phyloP scores from a whole-genome alignment of 2,329 filamentous ascomycete species.

The Leptographium lundbergii region DNA sequence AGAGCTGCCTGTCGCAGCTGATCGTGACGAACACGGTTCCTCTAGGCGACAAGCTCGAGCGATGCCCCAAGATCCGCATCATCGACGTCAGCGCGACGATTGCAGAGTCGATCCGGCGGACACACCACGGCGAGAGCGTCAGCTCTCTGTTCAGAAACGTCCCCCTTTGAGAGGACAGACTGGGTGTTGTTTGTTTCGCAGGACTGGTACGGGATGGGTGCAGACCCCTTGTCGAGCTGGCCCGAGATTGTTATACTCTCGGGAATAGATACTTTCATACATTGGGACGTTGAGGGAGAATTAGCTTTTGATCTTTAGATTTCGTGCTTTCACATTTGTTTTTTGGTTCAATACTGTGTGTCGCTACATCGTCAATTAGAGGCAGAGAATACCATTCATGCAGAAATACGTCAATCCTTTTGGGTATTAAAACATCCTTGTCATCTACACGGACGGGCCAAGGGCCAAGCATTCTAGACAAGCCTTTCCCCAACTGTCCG shows the following conservation, averaged over 20 bases:
- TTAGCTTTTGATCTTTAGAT: not conserved
- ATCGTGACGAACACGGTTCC: slow-evolving; percentile 89
- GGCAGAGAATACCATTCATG: too few species aligned
- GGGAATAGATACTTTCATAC: not conserved
- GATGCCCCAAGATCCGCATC: slow-evolving; percentile 68
- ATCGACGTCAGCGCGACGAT: slow-evolving; percentile 85
- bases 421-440: too few species aligned
- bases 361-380: not conserved
- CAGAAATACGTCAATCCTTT: too few species aligned
- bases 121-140: slow-evolving; percentile 53
- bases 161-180: slow-evolving; percentile 26
- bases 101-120: slow-evolving; percentile 56
- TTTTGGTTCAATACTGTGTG: not conserved
- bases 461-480: too few species aligned
- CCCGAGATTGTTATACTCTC: not conserved
- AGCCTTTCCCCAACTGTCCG: too few species aligned
- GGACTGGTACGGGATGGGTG: not conserved
- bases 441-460: too few species aligned
- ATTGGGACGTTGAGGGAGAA: not conserved
- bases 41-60: slow-evolving; percentile 60
- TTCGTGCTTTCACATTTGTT: not conserved
- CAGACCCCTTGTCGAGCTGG: not conserved
- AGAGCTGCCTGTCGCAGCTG: slow-evolving; percentile 60
- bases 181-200: too few species aligned
- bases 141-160: slow-evolving; percentile 58